Base-by-base conservation (phyloP, 2,329 filamentous ascomycete genomes). In the Lecanicillium sp. region DNA sequence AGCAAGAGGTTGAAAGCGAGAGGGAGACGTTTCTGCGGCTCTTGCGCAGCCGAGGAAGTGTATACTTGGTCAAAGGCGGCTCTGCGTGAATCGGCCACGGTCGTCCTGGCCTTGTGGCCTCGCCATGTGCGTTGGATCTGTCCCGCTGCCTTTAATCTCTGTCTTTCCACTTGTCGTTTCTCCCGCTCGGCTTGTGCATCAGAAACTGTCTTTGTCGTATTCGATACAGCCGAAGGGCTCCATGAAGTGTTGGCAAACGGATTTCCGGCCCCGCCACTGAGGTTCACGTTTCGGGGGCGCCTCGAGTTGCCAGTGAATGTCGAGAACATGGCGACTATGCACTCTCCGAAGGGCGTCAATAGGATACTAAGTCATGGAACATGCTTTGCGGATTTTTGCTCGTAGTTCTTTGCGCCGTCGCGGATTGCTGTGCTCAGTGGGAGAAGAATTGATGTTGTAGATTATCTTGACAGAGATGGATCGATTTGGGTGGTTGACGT, bases 261-360 rank as follows among this genome's bases (percentile, higher is more conserved):
- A 54, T 95, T 94, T 36, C 70, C 69, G 48, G 77, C 78, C 50
- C 89, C 83, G 45, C 88, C 92, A 48, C 87, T 92, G 45, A 98
- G 80, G 63, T 96, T 95, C 57, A 96, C 87, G 59, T 95, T 89
- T 48, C 92, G 82, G 45, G 83, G 82, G 49, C 85, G 84, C 54
- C 86, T 81, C 51, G 87, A 85, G 62, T 67, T 85, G 51, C 92
- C 92, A 17, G 85, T 92, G 65, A 98, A 98, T 38, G 84, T 88
- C 45, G 84, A 81, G 65, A 92, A 94, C 90, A 95, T 95, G 56
- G 50, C 51, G 49, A 38, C 34, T 25, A 25, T 25, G 22, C 22
- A 25, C 22, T 25, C 22, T 25, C 22, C 22, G 22, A 11, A 11
- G 11, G 6, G 11, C 7, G 7, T 6, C 22, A 11, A 25, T 11